These are phyloP conservation scores for Capsicum rhomboideum DNA, from an alignment of 257 asterid species.

Conservation along the genomic window DNA sequence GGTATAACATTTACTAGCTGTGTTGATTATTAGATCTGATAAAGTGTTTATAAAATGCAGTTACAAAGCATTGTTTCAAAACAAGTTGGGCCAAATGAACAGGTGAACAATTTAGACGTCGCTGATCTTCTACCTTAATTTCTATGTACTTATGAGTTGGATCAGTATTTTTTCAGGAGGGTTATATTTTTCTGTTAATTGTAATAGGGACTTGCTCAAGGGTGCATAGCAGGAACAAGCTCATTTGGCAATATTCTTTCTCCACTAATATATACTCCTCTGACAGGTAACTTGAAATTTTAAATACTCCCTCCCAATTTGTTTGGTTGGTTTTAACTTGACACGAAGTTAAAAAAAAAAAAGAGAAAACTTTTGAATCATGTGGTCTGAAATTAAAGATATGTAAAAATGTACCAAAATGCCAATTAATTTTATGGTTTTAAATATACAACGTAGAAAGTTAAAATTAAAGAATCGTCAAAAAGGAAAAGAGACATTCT, in stretches of 20 bases:
- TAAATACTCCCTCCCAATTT: background rate
- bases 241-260: conserved; percentile 2
- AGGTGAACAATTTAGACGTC: background rate
- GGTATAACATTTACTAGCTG: background rate
- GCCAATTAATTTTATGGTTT: too few species aligned
- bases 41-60: background rate
- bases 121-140: background rate
- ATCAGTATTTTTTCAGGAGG: background rate
- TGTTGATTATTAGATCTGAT: background rate
- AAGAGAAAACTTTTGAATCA: too few species aligned
- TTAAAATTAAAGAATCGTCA: too few species aligned
- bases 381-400: too few species aligned
- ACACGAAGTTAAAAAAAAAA: too few species aligned
- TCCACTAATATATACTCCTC: conserved; percentile 9
- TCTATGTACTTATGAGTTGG: background rate
- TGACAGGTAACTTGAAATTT: background rate
- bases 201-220: conserved; percentile 11
- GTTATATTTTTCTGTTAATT: background rate
- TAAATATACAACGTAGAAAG: too few species aligned
- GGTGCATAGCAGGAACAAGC: conserved; percentile 4
- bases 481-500: too few species aligned
- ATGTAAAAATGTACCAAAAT: too few species aligned
- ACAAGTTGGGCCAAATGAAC: conserved; percentile 9
- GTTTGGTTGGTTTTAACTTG: too few species aligned
- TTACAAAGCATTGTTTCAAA: conserved; percentile 14